Evolutionary conservation across 169 alveolate genomes (phyloP).

Genomic region (Cryptosporidium canis): DNA sequence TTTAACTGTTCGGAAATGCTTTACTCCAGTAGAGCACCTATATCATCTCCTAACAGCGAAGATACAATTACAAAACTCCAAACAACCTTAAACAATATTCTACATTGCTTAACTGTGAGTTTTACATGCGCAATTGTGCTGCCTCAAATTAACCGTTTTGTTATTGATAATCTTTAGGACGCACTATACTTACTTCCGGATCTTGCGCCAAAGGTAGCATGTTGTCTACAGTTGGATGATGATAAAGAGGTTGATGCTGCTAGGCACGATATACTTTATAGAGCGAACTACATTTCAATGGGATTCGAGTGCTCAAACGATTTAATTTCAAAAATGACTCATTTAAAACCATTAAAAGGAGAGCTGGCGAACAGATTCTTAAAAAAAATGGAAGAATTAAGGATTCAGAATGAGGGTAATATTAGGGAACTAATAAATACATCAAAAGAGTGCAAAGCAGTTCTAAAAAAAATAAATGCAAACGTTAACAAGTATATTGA

Average conservation of each 20-base stretch:
- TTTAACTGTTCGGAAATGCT: slow-evolving; percentile 1
- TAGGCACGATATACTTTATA: slow-evolving; percentile 22
- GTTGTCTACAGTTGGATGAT: background rate
- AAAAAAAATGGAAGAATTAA: background rate
- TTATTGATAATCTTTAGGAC: slow-evolving; percentile 25
- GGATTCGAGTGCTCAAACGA: slow-evolving; percentile 48
- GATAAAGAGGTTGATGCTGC: background rate
- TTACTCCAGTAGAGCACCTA: slow-evolving; percentile 28
- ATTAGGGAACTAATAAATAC: background rate
- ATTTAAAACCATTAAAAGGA: slow-evolving; percentile 5
- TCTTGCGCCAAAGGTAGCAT: slow-evolving; percentile 12
- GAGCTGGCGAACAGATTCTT: background rate
- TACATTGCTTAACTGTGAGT: slow-evolving; percentile 63
- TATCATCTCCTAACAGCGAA: slow-evolving; percentile 25
- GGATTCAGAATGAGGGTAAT: background rate
- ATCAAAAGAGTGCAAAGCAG: background rate
- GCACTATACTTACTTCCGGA: slow-evolving; percentile 54
- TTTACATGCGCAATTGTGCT: background rate
- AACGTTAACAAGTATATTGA: background rate
- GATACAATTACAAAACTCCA: slow-evolving; percentile 57
- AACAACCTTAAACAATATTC: slow-evolving; percentile 34
- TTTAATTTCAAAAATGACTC: background rate
- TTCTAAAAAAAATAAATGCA: background rate
- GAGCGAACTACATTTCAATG: slow-evolving; percentile 48
- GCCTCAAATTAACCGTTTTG: background rate